Percentiles rank a stretch among this genome's conserved stretches.
phyloP scores from a whole-genome alignment of 2,329 filamentous ascomycete species.

The Phaeosphaeria sp. region DNA sequence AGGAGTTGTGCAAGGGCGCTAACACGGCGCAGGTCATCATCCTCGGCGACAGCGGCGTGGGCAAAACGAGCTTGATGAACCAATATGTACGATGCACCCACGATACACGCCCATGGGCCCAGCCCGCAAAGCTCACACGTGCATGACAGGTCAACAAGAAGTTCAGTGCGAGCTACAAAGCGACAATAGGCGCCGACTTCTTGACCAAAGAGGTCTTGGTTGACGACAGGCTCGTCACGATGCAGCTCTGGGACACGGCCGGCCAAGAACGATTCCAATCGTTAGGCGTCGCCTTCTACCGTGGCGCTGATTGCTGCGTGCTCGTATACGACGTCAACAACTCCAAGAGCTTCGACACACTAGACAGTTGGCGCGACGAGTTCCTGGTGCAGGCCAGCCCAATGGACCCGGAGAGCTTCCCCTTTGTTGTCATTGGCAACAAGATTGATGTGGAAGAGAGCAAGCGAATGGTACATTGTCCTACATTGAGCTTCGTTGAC shows the following conservation, averaged over 20 bases:
- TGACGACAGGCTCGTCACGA: slow-evolving; percentile 95
- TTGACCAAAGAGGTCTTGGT: slow-evolving; percentile 97
- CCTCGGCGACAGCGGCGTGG: slow-evolving; percentile 96
- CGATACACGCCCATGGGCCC: background rate
- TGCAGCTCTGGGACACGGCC: slow-evolving; percentile 99
- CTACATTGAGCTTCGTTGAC: background rate
- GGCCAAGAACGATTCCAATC: slow-evolving; percentile 98
- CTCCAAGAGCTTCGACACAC: slow-evolving; percentile 96
- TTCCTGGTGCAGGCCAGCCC: slow-evolving; percentile 97
- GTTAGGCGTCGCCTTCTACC: slow-evolving; percentile 95
- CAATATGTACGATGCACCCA: slow-evolving; percentile 83
- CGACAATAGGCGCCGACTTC: slow-evolving; percentile 98
- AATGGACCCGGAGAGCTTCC: slow-evolving; percentile 95
- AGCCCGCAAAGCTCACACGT: slow-evolving; percentile 16
- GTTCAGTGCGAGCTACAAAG: slow-evolving; percentile 99
- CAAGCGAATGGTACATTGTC: slow-evolving; percentile 77
- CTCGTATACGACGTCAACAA: slow-evolving; percentile 99
- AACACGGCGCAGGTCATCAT: slow-evolving; percentile 80
- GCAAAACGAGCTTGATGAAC: slow-evolving; percentile 99
- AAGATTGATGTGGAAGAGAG: slow-evolving; percentile 99
- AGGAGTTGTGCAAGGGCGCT: slow-evolving; percentile 7
- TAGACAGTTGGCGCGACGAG: slow-evolving; percentile 98
- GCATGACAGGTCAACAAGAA: slow-evolving; percentile 93
- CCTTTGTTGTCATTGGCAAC: slow-evolving; percentile 97
- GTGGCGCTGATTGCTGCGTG: slow-evolving; percentile 96